These are phyloP conservation scores for Chlorella sorokiniana DNA, from an alignment of 139 green algal species.

Conservation along the genomic window DNA sequence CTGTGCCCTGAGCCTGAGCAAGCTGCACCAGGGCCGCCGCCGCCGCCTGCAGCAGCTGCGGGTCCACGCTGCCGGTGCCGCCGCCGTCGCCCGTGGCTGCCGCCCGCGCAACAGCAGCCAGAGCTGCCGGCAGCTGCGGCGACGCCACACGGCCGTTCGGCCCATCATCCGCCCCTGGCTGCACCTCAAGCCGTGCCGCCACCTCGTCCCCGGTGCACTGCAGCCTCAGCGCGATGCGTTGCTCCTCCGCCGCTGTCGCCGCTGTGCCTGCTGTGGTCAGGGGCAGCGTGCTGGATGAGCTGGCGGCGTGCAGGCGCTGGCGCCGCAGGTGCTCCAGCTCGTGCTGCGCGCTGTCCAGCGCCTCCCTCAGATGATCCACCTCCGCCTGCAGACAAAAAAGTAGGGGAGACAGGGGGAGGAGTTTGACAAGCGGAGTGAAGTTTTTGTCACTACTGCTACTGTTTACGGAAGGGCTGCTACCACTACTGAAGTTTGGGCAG, in stretches of 20 bases:
- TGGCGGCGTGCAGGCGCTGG: slow-evolving; percentile 22
- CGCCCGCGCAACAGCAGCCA: background rate
- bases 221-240: slow-evolving; percentile 10
- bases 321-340: slow-evolving; percentile 28
- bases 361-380: slow-evolving; percentile 29
- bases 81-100: background rate
- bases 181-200: background rate
- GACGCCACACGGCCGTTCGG: background rate
- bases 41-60: slow-evolving; percentile 21
- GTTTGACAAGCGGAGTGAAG: background rate
- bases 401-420: background rate
- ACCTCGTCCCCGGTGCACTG: background rate
- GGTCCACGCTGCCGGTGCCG: background rate
- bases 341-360: background rate
- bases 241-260: background rate
- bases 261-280: background rate
- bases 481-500: no score
- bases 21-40: slow-evolving; percentile 2
- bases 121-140: background rate
- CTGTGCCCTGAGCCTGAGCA: background rate
- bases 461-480: no score
- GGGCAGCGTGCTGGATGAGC: background rate
- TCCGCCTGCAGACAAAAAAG: background rate
- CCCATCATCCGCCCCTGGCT: background rate
- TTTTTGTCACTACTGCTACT: no score